phyloP scores from a whole-genome alignment of 257 asterid genomes.

The Perilla frutescens region DNA sequence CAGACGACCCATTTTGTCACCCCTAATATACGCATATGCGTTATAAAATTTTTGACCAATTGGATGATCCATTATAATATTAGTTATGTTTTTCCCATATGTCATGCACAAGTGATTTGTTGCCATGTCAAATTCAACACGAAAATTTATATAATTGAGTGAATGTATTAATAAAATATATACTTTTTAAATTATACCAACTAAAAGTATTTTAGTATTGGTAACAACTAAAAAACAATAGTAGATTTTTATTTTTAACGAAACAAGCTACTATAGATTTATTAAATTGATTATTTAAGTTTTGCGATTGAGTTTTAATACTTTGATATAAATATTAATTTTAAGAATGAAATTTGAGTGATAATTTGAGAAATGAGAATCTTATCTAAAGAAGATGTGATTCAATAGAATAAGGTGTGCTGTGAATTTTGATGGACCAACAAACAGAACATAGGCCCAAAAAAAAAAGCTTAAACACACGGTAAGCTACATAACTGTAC shows the following conservation, averaged over 20 bases:
- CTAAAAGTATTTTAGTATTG: too few species aligned
- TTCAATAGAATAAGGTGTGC: slow-evolving; percentile 1
- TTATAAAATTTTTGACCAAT: slow-evolving; percentile 19
- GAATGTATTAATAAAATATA: slow-evolving; percentile 29
- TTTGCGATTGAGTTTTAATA: not conserved
- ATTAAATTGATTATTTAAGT: not conserved
- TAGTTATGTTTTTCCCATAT: not conserved
- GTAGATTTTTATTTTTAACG: not conserved
- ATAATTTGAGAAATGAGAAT: not conserved
- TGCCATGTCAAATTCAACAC: slow-evolving; percentile 12
- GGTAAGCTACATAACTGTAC: too few species aligned
- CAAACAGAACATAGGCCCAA: not conserved
- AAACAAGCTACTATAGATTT: not conserved
- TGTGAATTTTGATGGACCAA: slow-evolving; percentile 16
- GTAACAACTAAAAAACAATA: too few species aligned
- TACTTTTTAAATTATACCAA: too few species aligned
- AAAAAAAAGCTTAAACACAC: too few species aligned
- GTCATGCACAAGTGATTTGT: slow-evolving; percentile 1
- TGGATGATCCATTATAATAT: slow-evolving; percentile 26
- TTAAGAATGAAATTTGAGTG: not conserved
- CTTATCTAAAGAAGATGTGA: too few species aligned
- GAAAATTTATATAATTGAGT: not conserved
- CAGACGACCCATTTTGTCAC: too few species aligned
- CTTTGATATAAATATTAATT: too few species aligned
- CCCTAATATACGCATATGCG: too few species aligned